These are phyloP conservation scores for Aureobasidium sp. DNA, from an alignment of 2,329 filamentous ascomycete species.

Conservation along the genomic window DNA sequence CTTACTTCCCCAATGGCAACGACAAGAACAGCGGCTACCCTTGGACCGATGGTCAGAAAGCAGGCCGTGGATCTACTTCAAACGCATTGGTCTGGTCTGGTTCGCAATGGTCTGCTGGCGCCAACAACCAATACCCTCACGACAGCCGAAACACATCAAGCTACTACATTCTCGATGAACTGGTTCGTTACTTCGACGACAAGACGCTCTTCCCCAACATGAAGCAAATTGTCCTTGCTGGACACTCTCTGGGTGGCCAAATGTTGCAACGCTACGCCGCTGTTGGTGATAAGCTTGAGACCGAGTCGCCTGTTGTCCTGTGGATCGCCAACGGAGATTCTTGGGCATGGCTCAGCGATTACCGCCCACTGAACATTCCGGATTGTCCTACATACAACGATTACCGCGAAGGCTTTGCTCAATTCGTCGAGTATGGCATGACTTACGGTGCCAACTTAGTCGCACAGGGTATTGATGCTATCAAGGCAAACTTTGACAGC, in stretches of 20 bases:
- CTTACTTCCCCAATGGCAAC: constrained; percentile 31
- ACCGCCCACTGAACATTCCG: constrained; percentile 26
- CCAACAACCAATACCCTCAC: constrained; percentile 31
- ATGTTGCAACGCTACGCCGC: constrained; percentile 32
- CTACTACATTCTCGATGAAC: constrained; percentile 29
- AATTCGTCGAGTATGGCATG: constrained; percentile 28
- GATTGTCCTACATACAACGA: constrained; percentile 29
- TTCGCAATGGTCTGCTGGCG: constrained; percentile 30
- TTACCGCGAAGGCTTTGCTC: constrained; percentile 30
- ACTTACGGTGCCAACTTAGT: constrained; percentile 28
- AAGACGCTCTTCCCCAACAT: constrained; percentile 29
- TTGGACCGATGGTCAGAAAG: constrained; percentile 23
- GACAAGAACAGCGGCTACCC: constrained; percentile 31
- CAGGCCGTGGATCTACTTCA: constrained; percentile 26
- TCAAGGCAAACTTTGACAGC: constrained; percentile 30
- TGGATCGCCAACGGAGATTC: constrained; percentile 32
- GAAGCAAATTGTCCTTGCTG: constrained; percentile 32
- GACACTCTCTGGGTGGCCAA: constrained; percentile 32
- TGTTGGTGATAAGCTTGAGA: constrained; percentile 22
- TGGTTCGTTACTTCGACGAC: constrained; percentile 32
- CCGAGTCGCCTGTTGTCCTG: constrained; percentile 26
- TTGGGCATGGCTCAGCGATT: constrained; percentile 28
- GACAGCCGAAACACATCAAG: constrained; percentile 25
- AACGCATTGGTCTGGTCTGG: constrained; percentile 31
- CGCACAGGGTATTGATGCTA: constrained; percentile 24